Base-by-base conservation (phyloP, 441 rosid genomes). In the Erodium texanum region DNA sequence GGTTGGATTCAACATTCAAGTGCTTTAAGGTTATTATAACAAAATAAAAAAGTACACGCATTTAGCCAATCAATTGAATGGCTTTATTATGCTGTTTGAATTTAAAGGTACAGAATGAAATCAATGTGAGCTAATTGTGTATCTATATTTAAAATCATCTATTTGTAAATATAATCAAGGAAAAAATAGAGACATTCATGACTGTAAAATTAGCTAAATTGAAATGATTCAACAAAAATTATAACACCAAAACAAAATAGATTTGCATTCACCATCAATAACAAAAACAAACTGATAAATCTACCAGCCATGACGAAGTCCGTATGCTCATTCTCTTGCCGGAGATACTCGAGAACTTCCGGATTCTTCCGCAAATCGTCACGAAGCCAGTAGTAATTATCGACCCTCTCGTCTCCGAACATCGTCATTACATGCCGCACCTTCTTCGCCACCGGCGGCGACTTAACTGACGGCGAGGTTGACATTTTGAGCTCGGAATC, bases 341-440 rank as follows among this genome's bases (percentile, higher is more conserved):
- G 76, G 65, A 93, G 90, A 62, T 89, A 73, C 66, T 88, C 70
- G 48, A 93, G 76, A 70, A 90, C 72, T 1, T 86, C 85, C 38
- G 86, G 79, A 70, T 83, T 65, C 58, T 86, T 70, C 76, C 98
- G 93, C 65, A 97, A 86, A 76, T 90, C 98, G 43, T 90, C 97
- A 4, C 96, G 96, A 16, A 93, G 94, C 98, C 96, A 90, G 81
- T 92, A 88, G 80, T 90, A 84, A 59, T 82, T 79, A 73, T 93
- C 98, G 5, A 85, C 71, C 71, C 97, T 83, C 38, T 82, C 79
- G 68, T 90, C 97, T 7, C 94, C 91, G 71, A 93, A 87, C 88
- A 86, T 19, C 80, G 87, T 83, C 90, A 90, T 87, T 59, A 50
- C 78, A 72, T 86, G 91, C 73, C 89, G 87, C 59, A 87, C 89